phyloP scores from a whole-genome alignment of 1,139 yeast genomes.

The Candida sp. region DNA sequence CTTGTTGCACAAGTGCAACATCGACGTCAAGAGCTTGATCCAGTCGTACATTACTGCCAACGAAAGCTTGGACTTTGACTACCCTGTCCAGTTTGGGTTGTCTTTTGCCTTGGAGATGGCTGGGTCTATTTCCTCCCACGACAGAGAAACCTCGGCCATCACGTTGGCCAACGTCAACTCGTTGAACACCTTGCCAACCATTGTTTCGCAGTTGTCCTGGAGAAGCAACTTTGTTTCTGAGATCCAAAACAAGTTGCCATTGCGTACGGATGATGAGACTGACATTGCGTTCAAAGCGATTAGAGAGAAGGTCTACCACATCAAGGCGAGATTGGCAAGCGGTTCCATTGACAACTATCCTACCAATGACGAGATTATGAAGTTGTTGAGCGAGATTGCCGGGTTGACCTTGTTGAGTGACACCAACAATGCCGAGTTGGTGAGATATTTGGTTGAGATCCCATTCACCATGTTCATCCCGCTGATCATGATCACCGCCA shows the following conservation, averaged over 20 bases:
- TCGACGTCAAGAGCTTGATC: conserved; percentile 78
- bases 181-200: conserved; percentile 70
- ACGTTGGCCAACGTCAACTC: conserved; percentile 28
- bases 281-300: conserved; percentile 28
- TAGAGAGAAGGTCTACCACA: conserved; percentile 17
- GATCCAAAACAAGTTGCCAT: conserved; percentile 38
- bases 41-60: conserved; percentile 67
- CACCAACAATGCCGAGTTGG: conserved; percentile 51
- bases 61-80: conserved; percentile 32
- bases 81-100: conserved; percentile 71
- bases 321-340: conserved; percentile 13
- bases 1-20: conserved; percentile 59
- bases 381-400: conserved; percentile 51
- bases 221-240: conserved; percentile 55
- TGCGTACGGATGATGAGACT: conserved; percentile 33
- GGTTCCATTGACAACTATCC: conserved; percentile 5
- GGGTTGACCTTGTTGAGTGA: conserved; percentile 53
- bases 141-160: conserved; percentile 55
- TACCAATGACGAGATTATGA: conserved; percentile 33
- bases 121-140: conserved; percentile 67
- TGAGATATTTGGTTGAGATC: conserved; percentile 63
- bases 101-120: conserved; percentile 93
- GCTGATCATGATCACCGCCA: conserved; percentile 65
- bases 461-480: conserved; percentile 75
- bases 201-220: conserved; percentile 83